Evolutionary conservation across 2,329 filamentous ascomycete genomes (phyloP).

Genomic region (Paecilomyces variotii): DNA sequence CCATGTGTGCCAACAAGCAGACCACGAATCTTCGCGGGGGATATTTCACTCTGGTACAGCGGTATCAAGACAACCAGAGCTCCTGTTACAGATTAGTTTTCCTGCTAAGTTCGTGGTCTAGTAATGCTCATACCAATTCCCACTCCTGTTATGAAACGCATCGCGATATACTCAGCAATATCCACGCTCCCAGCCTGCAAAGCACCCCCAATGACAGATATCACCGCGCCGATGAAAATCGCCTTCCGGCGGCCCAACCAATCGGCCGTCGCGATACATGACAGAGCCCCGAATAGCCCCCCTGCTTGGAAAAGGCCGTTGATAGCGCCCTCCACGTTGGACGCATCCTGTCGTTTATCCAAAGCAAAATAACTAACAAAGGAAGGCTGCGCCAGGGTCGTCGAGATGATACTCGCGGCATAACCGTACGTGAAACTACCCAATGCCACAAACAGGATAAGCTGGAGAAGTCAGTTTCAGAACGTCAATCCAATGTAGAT

Average conservation of each 20-base stretch:
- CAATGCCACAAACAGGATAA: constrained; percentile 5
- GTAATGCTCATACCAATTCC: constrained; percentile 1
- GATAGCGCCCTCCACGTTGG: constrained; percentile 5
- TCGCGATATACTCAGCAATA: constrained; percentile 5
- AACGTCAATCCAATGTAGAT: neutral
- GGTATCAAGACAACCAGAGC: constrained; percentile 6
- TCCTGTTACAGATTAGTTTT: neutral
- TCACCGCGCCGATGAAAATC: constrained; percentile 1
- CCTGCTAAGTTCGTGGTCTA: neutral
- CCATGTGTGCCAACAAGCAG: constrained; percentile 17
- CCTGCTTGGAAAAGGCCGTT: constrained; percentile 7
- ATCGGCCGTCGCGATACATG: constrained; percentile 3
- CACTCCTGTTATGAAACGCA: constrained; percentile 4
- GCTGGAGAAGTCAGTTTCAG: neutral
- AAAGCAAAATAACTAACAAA: constrained; percentile 5
- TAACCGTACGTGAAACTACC: constrained; percentile 6
- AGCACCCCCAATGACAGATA: constrained; percentile 3
- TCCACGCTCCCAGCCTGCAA: constrained; percentile 6
- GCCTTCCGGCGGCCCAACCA: constrained; percentile 4
- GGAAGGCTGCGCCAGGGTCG: constrained; percentile 6
- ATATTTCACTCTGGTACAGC: constrained; percentile 19
- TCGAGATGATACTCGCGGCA: constrained; percentile 5
- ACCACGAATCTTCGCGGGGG: constrained; percentile 18
- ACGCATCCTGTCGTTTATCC: constrained; percentile 2
- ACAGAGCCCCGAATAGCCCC: constrained; percentile 3